These are phyloP conservation scores for Nicotiana tabacum DNA, from an alignment of 257 asterid genomes.

Conservation along the genomic window DNA sequence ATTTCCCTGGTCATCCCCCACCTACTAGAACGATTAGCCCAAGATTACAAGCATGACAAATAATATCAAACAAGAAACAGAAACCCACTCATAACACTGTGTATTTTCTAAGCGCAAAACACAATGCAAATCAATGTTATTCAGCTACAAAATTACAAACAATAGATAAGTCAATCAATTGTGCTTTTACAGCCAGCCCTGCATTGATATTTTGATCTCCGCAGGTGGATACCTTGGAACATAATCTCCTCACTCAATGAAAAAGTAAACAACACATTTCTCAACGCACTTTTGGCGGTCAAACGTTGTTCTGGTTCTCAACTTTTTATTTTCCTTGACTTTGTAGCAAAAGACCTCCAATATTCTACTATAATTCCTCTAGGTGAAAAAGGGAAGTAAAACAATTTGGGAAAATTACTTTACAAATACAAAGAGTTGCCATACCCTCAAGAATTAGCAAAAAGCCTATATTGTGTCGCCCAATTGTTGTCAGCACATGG, in stretches of 20 bases:
- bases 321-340: not conserved
- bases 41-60: constrained; percentile 5
- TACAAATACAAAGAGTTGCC: no score
- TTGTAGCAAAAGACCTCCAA: not conserved
- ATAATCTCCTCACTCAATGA: not conserved
- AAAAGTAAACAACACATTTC: not conserved
- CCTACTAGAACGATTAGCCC: constrained; percentile 35
- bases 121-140: not conserved
- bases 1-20: constrained; percentile 26
- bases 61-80: constrained; percentile 1
- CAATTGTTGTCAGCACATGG: no score
- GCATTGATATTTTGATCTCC: constrained; percentile 9
- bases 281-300: not conserved
- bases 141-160: not conserved
- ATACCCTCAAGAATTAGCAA: no score
- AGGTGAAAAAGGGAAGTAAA: not conserved
- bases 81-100: not conserved
- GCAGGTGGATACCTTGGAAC: not conserved
- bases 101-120: not conserved
- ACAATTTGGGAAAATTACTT: not conserved
- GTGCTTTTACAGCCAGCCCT: not conserved
- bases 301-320: not conserved
- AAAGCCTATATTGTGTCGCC: no score
- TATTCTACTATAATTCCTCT: not conserved
- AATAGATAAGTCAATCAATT: not conserved